Percentiles rank a stretch among this genome's conserved stretches.
These are phyloP conservation scores for Sistotremastrum suecicum DNA, from an alignment of 768 basidiomycete species.

Conservation along the genomic window DNA sequence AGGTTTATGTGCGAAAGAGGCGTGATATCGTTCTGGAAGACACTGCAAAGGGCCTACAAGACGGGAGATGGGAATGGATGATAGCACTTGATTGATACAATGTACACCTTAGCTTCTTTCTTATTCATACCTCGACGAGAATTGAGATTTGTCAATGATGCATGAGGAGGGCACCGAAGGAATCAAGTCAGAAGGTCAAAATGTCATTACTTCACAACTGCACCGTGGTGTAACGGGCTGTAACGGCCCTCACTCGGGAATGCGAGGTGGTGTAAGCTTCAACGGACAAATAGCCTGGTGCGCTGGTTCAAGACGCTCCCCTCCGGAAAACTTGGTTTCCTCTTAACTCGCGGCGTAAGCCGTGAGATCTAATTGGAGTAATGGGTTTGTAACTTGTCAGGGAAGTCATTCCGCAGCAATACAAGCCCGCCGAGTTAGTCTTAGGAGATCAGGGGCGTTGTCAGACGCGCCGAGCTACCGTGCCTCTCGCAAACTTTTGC, in stretches of 20 bases:
- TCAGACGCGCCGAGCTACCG: slow-evolving; percentile 3
- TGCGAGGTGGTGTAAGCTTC: slow-evolving; percentile 4
- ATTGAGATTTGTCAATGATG: no score
- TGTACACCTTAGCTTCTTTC: no score
- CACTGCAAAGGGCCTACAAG: slow-evolving; percentile 3
- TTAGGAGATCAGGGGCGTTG: slow-evolving; percentile 5
- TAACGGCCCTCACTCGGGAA: slow-evolving; percentile 7
- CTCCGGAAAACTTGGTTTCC: slow-evolving; percentile 5
- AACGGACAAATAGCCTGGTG: slow-evolving; percentile 3
- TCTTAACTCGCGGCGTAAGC: background rate
- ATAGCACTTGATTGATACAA: slow-evolving; percentile 4
- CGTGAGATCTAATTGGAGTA: background rate
- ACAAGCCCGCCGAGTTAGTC: slow-evolving; percentile 2
- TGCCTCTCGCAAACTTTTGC: slow-evolving; percentile 4
- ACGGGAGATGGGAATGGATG: slow-evolving; percentile 8
- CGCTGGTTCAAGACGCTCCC: slow-evolving; percentile 4
- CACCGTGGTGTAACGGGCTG: background rate
- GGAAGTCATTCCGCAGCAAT: slow-evolving; percentile 6
- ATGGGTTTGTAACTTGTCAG: slow-evolving; percentile 1
- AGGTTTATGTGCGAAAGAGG: slow-evolving; percentile 9
- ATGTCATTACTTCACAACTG: no score
- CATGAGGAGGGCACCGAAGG: no score
- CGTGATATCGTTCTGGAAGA: slow-evolving; percentile 7
- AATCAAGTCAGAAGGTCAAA: no score
- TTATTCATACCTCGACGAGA: no score